Base-by-base conservation (phyloP, 768 basidiomycete genomes). In the Rhizopogon sp. region DNA sequence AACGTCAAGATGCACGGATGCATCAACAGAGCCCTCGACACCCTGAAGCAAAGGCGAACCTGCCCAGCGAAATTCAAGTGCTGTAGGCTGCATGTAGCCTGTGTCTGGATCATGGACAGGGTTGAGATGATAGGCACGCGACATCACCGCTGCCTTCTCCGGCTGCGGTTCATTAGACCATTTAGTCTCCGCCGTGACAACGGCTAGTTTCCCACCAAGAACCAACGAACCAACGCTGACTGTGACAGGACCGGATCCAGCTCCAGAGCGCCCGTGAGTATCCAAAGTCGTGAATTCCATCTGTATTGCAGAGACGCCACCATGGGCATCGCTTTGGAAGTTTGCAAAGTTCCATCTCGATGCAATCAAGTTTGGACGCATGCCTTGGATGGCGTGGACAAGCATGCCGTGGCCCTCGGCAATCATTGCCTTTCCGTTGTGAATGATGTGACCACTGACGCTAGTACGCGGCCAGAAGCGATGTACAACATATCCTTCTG, bases 351-450 rank as follows among this genome's bases (percentile, higher is more conserved):
- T 98, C 97, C 97, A 99, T 8, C 88, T 74, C 17, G 90, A 77
- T 13, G 97, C 97, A 62, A 97, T 84, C 54, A 93, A 80, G 72
- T 99, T 90, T 47, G 96, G 94, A 7, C 93, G 83, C 93, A 99
- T 96, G 69, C 96, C 97, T 68, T 98, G 96, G 68, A 98, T 97
- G 43, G 96, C 96, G 70, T 96, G 91, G 17, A 95, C 80, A 69
- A 96, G 85, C 88, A 93, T 90, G 29, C 92, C 91, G 39, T 79
- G 74, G 43, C 88, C 90, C 33, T 79, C 68, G 53, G 83, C 71
- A 7, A 74, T 47, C 53, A 74, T 71, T 6, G 86, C 86, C 55
- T 81, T 71, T 43, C 90, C 90, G 33, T 83, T 79, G 58, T 75
- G 69, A 46, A 89, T 81, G 69, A 95, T 64, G 60, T 82, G 79